Percentiles rank a stretch among this genome's conserved stretches.
Conservation (phyloP, 441 rosid genomes). For the Bocquillonia castaneifolia region DNA sequence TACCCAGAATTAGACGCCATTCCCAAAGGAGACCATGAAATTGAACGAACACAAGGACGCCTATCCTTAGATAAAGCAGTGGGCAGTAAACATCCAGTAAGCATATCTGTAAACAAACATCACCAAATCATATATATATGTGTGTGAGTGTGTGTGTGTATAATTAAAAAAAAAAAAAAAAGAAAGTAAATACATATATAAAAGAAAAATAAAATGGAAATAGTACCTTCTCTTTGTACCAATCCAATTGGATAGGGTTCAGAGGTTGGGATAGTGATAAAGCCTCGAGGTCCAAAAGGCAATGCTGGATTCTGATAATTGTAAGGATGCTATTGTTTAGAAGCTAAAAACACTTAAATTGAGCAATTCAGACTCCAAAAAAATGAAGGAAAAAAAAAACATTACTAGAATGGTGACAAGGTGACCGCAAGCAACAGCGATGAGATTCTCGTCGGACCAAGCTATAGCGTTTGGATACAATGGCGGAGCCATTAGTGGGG, state of each 20-base stretch:
- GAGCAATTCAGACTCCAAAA: no score
- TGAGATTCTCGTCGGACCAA: slow-evolving; percentile 90
- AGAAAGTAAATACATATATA: no score
- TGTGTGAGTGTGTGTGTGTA: no score
- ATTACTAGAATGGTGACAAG: slow-evolving; percentile 74
- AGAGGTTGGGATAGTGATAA: slow-evolving; percentile 47
- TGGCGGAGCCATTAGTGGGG: slow-evolving; percentile 62
- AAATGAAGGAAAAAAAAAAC: background rate
- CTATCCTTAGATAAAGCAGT: slow-evolving; percentile 60
- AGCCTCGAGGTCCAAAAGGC: slow-evolving; percentile 82
- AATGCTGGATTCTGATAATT: slow-evolving; percentile 67
- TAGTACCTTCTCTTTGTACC: slow-evolving; percentile 57
- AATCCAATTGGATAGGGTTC: slow-evolving; percentile 63
- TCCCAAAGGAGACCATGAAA: slow-evolving; percentile 92
- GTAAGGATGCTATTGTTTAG: background rate
- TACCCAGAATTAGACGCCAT: slow-evolving; percentile 88
- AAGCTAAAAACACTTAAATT: background rate
- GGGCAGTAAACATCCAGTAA: slow-evolving; percentile 54
- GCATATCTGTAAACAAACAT: slow-evolving; percentile 48
- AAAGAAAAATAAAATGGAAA: background rate
- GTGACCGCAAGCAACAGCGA: slow-evolving; percentile 81
- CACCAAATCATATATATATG: background rate
- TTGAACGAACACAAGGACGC: slow-evolving; percentile 58
- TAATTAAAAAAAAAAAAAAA: no score
- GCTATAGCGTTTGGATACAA: slow-evolving; percentile 69